A percentile compares a stretch with the other conserved stretches of the same genome.
Evolutionary conservation across 2,329 filamentous ascomycete genomes (phyloP).

Genomic region (Sporothrix protearum): DNA sequence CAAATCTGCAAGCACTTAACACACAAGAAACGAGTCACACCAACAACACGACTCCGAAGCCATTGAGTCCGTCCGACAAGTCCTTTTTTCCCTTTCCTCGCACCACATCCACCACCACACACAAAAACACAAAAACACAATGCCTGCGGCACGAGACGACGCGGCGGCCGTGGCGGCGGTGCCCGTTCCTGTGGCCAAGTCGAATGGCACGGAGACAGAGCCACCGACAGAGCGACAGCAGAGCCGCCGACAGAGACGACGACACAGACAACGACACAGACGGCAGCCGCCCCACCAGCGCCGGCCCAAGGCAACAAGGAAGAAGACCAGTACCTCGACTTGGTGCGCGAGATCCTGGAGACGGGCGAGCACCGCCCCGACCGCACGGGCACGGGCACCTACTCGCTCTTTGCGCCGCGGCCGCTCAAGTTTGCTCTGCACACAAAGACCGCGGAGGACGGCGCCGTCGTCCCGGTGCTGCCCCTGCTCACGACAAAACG

Average conservation of each 20-base stretch:
- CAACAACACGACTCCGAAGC: neutral
- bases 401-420: slow-evolving; percentile 80
- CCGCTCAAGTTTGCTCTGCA: slow-evolving; percentile 79
- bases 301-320: slow-evolving; percentile 44
- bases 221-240: no score
- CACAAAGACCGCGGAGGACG: slow-evolving; percentile 28
- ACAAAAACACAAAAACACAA: slow-evolving; percentile 13
- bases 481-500: slow-evolving; percentile 96
- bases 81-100: neutral
- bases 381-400: slow-evolving; percentile 86
- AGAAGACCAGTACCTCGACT: slow-evolving; percentile 88
- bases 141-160: slow-evolving; percentile 22
- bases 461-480: slow-evolving; percentile 62
- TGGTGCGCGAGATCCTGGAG: slow-evolving; percentile 79
- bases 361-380: slow-evolving; percentile 86
- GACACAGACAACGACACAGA: neutral
- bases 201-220: no score
- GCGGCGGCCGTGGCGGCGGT: neutral
- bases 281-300: neutral
- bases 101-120: neutral
- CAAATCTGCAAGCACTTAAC: neutral
- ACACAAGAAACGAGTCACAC: neutral
- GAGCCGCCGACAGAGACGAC: no score
- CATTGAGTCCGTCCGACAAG: neutral
- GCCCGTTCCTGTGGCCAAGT: neutral